Evolutionary conservation across 306 rosid genomes (phyloP), one percentile per base, ranked within the genome.

Genomic region (Mucuna pruriens): DNA sequence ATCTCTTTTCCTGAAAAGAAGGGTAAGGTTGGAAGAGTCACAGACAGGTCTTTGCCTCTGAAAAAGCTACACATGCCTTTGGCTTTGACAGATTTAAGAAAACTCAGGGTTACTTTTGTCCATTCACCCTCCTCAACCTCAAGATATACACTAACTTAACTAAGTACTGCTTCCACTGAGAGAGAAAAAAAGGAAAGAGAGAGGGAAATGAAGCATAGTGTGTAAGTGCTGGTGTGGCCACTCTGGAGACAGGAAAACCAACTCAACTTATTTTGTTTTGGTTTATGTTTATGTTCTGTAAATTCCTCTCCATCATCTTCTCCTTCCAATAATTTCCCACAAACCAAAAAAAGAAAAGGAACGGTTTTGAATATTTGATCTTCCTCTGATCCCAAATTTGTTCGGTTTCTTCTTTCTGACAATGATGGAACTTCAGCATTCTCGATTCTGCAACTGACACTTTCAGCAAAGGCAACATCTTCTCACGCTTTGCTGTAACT

Each of bases 171-270:
- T 76, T 17, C 38, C 23, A 74, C 26, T 49, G 63, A 51, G 77
- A 20, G 44, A 42, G 80, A 29, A 77, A 44, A 12, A n/a, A 29
- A 74, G 34, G n/a, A n/a, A 4, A 11, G 78, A 75, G 80, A 31
- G 78, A 55, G 73, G 55, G 36, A 61, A 2, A 22, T 3, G 62
- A 29, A 29, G 26, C 13, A 31, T 9, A 9, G 44, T 15, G 44
- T 69, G 52, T 20, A n/a, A n/a, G n/a, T 29, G 31, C 2, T 71
- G 22, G 67, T 65, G 84, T 84, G 80, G 79, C 82, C 80, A 77
- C 76, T 83, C 55, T 82, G 76, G 87, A 83, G 87, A 92, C 91
- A 86, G 74, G 74, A 84, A 86, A 89, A 87, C 90, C 82, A 86
- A 76, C 88, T 84, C 78, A 78, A 80, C 80, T 89, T 63, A 81